These are phyloP conservation scores for Fusarium paranaense DNA, from an alignment of 2,329 filamentous ascomycete species.

Conservation along the genomic window DNA sequence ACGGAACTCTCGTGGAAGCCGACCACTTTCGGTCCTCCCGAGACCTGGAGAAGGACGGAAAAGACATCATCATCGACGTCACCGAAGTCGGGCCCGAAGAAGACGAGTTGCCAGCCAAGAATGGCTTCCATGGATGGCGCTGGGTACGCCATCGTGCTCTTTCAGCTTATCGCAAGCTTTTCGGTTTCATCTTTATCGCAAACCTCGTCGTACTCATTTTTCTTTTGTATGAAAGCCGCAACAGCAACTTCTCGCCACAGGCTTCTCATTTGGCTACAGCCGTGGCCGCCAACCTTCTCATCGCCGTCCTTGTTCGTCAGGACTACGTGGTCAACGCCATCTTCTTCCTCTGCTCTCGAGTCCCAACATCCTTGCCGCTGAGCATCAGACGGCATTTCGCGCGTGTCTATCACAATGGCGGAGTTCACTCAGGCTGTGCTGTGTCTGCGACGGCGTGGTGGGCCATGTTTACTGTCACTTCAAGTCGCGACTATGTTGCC, in stretches of 20 bases:
- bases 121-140: conserved; percentile 30
- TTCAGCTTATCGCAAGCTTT: conserved; percentile 31
- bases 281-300: conserved; percentile 47
- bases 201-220: conserved; percentile 24
- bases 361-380: conserved; percentile 56
- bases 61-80: neutral
- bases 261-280: conserved; percentile 22
- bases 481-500: conserved; percentile 14
- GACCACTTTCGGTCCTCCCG: neutral
- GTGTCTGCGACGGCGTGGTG: conserved; percentile 54
- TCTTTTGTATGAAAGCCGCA: conserved; percentile 5
- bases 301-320: conserved; percentile 59
- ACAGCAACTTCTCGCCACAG: conserved; percentile 23
- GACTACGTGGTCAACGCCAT: conserved; percentile 61
- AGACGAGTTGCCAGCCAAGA: conserved; percentile 22
- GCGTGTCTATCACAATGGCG: conserved; percentile 59
- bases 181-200: conserved; percentile 25
- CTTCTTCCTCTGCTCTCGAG: conserved; percentile 53
- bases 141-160: conserved; percentile 27
- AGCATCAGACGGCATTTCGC: conserved; percentile 54
- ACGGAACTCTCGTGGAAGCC: neutral
- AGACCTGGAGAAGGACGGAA: conserved; percentile 18
- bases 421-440: conserved; percentile 57
- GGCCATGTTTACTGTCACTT: conserved; percentile 47
- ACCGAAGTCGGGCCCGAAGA: conserved; percentile 13